phyloP scores from a whole-genome alignment of 768 basidiomycete genomes.

The Macrolepiota fuliginosa region DNA sequence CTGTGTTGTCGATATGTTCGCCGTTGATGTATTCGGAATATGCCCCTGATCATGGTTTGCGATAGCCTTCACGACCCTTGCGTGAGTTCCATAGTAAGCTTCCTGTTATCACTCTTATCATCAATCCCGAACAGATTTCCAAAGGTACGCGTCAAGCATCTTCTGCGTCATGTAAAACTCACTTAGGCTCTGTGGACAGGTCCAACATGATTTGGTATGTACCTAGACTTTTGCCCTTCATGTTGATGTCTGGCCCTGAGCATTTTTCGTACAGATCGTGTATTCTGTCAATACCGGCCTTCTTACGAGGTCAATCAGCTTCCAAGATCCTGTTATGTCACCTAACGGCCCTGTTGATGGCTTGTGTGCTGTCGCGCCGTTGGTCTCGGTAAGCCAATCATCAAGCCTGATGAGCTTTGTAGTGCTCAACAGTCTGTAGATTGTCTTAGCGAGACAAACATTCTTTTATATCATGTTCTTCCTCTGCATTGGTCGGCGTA shows the following conservation, averaged over 20 bases:
- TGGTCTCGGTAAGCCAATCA: conserved; percentile 42
- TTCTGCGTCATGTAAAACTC: neutral
- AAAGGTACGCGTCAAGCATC: conserved; percentile 25
- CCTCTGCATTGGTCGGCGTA: conserved; percentile 57
- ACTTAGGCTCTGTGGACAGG: conserved; percentile 13
- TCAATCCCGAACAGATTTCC: conserved; percentile 47
- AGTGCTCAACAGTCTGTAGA: conserved; percentile 28
- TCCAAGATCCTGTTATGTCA: neutral
- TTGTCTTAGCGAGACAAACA: conserved; percentile 41
- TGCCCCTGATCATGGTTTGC: neutral
- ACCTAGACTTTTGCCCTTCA: neutral
- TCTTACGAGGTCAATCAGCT: conserved; percentile 31
- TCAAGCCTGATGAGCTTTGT: neutral
- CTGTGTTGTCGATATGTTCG: conserved; percentile 29
- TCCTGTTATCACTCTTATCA: conserved; percentile 13
- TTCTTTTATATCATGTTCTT: conserved; percentile 61
- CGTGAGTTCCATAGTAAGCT: conserved; percentile 1
- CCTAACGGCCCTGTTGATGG: conserved; percentile 20
- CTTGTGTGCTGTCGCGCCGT: conserved; percentile 51
- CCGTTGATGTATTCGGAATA: neutral
- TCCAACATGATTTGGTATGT: conserved; percentile 45
- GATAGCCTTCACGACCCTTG: conserved; percentile 10
- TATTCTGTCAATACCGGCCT: conserved; percentile 44
- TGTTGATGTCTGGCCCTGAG: neutral
- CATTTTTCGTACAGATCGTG: conserved; percentile 30